Percentiles rank a stretch among this genome's conserved stretches.
Evolutionary conservation across 129 eudicot genomes (phyloP).

Genomic region (Pseudognaphalium luteoalbum): DNA sequence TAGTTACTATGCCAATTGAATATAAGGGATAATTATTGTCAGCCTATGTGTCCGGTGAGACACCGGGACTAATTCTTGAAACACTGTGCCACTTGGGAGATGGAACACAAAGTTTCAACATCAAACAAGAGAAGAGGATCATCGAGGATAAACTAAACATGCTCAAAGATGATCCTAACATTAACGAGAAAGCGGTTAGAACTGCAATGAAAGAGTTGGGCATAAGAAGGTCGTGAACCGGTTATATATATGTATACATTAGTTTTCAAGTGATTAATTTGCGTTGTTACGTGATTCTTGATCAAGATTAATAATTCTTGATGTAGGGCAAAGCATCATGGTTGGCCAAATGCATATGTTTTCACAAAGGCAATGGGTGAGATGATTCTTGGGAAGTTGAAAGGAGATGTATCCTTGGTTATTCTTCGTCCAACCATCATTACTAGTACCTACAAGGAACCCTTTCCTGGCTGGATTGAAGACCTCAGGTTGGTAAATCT

Average conservation of each 20-base stretch:
- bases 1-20: no score
- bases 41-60: constrained; percentile 76
- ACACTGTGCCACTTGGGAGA: constrained; percentile 52
- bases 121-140: constrained; percentile 48
- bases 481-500: constrained; percentile 67
- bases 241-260: no score
- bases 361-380: constrained; percentile 96
- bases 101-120: constrained; percentile 49
- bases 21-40: neutral
- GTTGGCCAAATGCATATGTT: constrained; percentile 97
- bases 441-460: constrained; percentile 77
- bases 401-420: constrained; percentile 53
- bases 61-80: constrained; percentile 52
- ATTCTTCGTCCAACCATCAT: constrained; percentile 83
- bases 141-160: constrained; percentile 41
- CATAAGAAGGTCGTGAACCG: constrained; percentile 45
- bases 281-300: no score
- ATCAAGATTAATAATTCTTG: no score
- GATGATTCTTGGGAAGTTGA: constrained; percentile 61
- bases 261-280: no score
- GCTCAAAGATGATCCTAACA: constrained; percentile 29
- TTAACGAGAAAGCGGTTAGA: constrained; percentile 27
- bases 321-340: constrained; percentile 63
- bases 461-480: constrained; percentile 97
- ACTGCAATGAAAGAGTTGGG: constrained; percentile 64